Evolutionary conservation across 2,329 filamentous ascomycete species (phyloP), one percentile per base, ranked within the genome.

Genomic region (Fusarium buxicola): DNA sequence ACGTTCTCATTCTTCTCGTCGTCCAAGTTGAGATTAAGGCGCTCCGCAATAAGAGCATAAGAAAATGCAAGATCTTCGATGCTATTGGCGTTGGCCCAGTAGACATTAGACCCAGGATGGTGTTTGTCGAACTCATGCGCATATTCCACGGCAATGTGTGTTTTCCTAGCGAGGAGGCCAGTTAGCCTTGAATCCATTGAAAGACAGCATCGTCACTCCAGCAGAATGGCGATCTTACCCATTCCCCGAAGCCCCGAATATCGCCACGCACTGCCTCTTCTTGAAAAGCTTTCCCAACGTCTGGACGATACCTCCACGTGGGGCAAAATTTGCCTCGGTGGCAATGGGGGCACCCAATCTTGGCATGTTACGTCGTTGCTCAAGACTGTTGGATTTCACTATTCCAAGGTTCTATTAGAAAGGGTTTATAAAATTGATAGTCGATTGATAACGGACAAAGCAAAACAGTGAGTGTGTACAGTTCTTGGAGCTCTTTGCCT

Each of bases 71-170:
- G 48, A 21, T 56, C 35, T 15, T 56, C 57, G 3, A 32, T 35
- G 18, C 40, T 52, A 5, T 28, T 44, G 16, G 46, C 28, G 13
- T 60, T 56, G 12, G 56, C 57, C 57, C 48, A 60, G 30, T 54
- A 41, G 11, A 58, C 38, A 7, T 49, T 54, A 4, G 43, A 18
- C 10, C 45, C 38, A 7, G 43, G 53, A 18, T 45, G n/a, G 1
- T 25, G 16, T 0, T 34, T 13, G 18, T 38, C 24, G 11, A 49
- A 60, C 12, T 21, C 15, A 27, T 58, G 15, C 9, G 35, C 35
- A 10, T n/a, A 38, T 16, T 38, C 15, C 4, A 38, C 35, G 35
- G 35, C 35, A 24, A 38, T 16, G 35, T 38, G 35, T 11, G 35
- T 38, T 38, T 38, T 38, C 10, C 16, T 38, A 38, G 35, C 11